phyloP scores from a whole-genome alignment of 768 basidiomycete species.

The Collybia mongolica region DNA sequence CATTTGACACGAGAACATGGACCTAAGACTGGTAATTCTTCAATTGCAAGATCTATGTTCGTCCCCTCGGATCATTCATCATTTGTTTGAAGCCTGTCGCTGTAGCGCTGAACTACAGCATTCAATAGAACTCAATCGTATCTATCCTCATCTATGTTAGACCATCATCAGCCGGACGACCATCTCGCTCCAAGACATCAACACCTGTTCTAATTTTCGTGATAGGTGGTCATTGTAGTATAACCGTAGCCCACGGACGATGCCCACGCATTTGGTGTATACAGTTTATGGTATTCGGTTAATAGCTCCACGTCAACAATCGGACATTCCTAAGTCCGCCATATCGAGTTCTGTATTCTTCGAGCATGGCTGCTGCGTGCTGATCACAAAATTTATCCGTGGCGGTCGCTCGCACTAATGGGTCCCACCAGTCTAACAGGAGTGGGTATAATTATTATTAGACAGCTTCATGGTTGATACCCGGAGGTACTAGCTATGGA shows the following conservation, averaged over 20 bases:
- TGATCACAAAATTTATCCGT: neutral
- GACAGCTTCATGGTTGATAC: too few species aligned
- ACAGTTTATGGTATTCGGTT: constrained; percentile 1
- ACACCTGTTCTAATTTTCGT: neutral
- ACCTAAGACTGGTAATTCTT: neutral
- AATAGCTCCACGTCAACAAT: constrained; percentile 1
- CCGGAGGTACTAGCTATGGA: too few species aligned
- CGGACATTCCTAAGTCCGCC: constrained; percentile 8
- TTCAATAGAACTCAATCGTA: neutral
- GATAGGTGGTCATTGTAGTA: neutral
- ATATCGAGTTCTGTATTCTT: neutral
- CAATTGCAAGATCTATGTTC: neutral
- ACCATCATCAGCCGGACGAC: neutral
- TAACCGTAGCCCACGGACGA: constrained; percentile 11
- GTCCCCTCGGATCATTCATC: constrained; percentile 3
- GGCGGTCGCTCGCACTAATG: neutral
- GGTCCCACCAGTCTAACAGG: neutral
- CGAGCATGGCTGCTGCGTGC: neutral
- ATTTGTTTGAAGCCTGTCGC: neutral
- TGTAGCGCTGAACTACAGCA: too few species aligned
- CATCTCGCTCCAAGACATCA: neutral
- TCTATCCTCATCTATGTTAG: neutral
- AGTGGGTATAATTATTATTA: too few species aligned
- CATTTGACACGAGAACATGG: neutral
- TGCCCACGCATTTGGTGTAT: constrained; percentile 1